These are phyloP conservation scores for Lolium perenne DNA, from an alignment of 176 grass and related monocot species.

Conservation along the genomic window DNA sequence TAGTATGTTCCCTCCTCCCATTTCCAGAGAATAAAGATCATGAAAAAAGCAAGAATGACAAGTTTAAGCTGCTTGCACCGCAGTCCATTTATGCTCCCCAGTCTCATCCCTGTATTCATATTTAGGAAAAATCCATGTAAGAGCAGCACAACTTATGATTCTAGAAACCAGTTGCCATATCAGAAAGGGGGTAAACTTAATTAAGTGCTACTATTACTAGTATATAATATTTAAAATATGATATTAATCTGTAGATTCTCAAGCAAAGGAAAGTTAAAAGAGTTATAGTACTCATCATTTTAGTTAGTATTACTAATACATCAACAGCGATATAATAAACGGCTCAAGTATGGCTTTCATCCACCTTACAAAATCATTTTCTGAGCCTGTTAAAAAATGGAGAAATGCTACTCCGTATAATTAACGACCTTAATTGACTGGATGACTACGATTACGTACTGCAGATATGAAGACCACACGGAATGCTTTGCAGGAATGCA, in stretches of 20 bases:
- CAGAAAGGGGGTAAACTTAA: slow-evolving; percentile 19
- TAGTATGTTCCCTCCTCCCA: slow-evolving; percentile 79
- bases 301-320: slow-evolving; percentile 12
- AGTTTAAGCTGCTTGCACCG: slow-evolving; percentile 82
- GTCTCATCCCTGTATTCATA: slow-evolving; percentile 73
- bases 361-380: neutral
- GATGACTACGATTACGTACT: neutral
- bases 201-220: neutral
- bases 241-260: neutral
- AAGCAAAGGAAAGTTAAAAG: neutral
- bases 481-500: neutral
- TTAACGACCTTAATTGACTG: neutral
- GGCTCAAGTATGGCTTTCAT: neutral
- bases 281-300: neutral
- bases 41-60: slow-evolving; percentile 64
- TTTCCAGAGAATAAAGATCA: slow-evolving; percentile 84
- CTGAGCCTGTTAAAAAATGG: neutral
- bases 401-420: neutral
- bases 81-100: slow-evolving; percentile 80
- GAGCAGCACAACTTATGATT: slow-evolving; percentile 6
- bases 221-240: neutral
- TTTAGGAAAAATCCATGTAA: slow-evolving; percentile 47
- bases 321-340: neutral
- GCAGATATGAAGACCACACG: neutral
- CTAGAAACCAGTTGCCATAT: slow-evolving; percentile 36